Percentiles rank a stretch among this genome's conserved stretches.
Conservation (phyloP, 106 monocot species). For the Chionographis japonica region DNA sequence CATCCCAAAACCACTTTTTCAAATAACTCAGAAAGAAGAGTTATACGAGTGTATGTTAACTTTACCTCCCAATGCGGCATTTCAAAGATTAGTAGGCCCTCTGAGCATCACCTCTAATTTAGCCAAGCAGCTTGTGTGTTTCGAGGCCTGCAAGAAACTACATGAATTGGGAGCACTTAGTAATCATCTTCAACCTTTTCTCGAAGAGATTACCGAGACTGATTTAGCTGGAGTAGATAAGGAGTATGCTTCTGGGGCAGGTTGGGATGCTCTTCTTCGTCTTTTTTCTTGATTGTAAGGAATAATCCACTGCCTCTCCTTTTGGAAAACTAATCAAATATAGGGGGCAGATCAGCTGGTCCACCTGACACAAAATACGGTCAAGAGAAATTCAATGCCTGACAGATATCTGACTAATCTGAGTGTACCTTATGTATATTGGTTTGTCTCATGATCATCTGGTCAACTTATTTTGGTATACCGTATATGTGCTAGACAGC, state of each 20-base stretch:
- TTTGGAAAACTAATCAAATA: too few species aligned
- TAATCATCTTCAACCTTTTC: conserved; percentile 14
- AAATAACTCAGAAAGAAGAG: neutral
- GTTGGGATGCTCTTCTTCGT: neutral
- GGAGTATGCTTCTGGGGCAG: conserved; percentile 10
- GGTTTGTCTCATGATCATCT: too few species aligned
- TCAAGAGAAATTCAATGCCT: too few species aligned
- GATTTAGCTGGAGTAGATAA: neutral
- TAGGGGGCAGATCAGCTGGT: too few species aligned
- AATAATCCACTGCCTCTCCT: too few species aligned
- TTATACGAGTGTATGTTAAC: conserved; percentile 6
- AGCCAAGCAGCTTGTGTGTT: conserved; percentile 21
- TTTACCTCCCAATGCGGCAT: conserved; percentile 24
- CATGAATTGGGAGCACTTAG: conserved; percentile 12
- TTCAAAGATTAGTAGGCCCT: conserved; percentile 19
- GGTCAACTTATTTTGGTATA: too few species aligned
- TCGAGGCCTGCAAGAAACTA: conserved; percentile 15
- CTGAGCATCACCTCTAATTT: conserved; percentile 1
- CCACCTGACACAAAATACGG: too few species aligned
- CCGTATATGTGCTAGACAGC: too few species aligned
- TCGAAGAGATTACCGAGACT: neutral
- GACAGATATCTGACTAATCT: too few species aligned
- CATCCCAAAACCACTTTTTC: conserved; percentile 13
- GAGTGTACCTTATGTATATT: too few species aligned
- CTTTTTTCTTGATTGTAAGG: too few species aligned